Conservation (phyloP, 176 grass and related monocot species). For the Zizania latifolia region DNA sequence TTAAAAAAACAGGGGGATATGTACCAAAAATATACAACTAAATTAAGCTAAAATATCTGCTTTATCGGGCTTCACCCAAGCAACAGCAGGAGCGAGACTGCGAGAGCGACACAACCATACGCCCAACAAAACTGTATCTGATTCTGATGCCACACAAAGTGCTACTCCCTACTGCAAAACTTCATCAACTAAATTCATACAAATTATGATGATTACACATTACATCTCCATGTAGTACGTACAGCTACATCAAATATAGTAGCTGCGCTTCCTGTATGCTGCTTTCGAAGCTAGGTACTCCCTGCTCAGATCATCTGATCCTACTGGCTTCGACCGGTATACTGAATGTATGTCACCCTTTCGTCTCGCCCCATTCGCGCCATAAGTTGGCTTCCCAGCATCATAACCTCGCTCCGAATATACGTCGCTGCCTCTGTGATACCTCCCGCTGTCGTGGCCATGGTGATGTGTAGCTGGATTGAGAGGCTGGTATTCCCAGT, state of each 20-base stretch:
- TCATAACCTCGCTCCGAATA: conserved; percentile 5
- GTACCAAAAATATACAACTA: not conserved
- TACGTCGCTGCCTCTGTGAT: conserved; percentile 4
- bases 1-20: no score
- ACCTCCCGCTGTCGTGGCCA: not conserved
- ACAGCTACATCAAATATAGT: not conserved
- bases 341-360: not conserved
- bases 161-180: no score
- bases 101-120: no score
- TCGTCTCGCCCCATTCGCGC: not conserved
- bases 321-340: conserved; percentile 16
- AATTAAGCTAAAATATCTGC: no score
- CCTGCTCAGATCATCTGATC: not conserved
- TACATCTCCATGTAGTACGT: not conserved
- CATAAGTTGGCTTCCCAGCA: not conserved
- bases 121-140: no score
- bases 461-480: not conserved
- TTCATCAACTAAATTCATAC: no score
- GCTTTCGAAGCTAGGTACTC: not conserved
- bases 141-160: no score
- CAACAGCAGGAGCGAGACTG: no score
- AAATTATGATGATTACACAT: not conserved
- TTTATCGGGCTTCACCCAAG: no score
- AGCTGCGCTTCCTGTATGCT: not conserved
- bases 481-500: not conserved